Evolutionary conservation across 768 basidiomycete genomes (phyloP).

Genomic region (Tricholomella constricta): DNA sequence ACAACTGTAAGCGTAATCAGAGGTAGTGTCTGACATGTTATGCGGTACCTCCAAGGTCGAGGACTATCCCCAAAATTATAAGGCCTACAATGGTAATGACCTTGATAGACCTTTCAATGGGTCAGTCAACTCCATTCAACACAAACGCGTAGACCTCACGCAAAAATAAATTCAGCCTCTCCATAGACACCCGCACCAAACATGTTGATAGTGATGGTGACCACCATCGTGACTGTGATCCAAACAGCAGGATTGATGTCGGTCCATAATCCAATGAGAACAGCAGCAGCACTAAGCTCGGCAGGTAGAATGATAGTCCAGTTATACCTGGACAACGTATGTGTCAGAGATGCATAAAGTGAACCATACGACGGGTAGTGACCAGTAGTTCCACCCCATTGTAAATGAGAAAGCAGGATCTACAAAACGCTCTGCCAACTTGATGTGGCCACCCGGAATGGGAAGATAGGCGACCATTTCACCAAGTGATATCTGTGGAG

Average conservation of each 20-base stretch:
- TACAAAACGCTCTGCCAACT: conserved; percentile 79
- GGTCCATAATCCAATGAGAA: conserved; percentile 79
- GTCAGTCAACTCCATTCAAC: neutral
- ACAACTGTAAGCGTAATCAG: neutral
- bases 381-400: conserved; percentile 58
- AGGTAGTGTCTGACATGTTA: neutral
- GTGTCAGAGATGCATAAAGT: no score
- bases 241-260: conserved; percentile 68
- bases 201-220: conserved; percentile 77
- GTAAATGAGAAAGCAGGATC: conserved; percentile 69
- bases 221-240: conserved; percentile 75
- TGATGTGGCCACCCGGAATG: conserved; percentile 80
- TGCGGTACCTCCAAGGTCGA: conserved; percentile 72
- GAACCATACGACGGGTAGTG: neutral
- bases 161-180: conserved; percentile 86
- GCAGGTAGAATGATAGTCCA: conserved; percentile 72
- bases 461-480: conserved; percentile 82
- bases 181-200: conserved; percentile 79
- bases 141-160: conserved; percentile 42
- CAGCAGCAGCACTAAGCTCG: conserved; percentile 72
- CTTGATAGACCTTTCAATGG: conserved; percentile 67
- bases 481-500: conserved; percentile 59
- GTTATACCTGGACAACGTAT: conserved; percentile 42
- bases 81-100: conserved; percentile 81
- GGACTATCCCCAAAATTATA: conserved; percentile 68